Base-by-base conservation (phyloP, 306 rosid genomes). In the Cucumis cinereus region DNA sequence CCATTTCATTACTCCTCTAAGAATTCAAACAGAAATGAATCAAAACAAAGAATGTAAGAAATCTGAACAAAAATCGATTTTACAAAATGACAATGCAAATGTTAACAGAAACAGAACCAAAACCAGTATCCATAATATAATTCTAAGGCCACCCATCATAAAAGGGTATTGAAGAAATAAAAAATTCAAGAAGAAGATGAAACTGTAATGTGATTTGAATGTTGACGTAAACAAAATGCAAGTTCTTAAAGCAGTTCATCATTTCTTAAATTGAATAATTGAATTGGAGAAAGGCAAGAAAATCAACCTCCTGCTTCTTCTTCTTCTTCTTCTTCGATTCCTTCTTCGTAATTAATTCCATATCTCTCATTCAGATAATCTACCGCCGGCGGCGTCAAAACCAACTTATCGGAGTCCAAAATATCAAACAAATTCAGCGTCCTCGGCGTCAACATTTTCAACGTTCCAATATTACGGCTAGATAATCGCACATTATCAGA, bases 401-500 rank as follows among this genome's bases (percentile, higher is more conserved):
- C 90, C 49, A 94, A 10, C 90, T 90, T 94, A 80, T 94, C 99
- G 11, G 97, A 90, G 80, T 94, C 85, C 84, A 94, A 85, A 68
- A 94, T 81, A 59, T 94, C 99, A 71, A 74, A 92, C 90, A 94
- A 79, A 83, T 94, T 94, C 67, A 94, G 63, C 15, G 97, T 94
- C 76, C 99, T 85, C 11, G 99, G 99, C 16, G 99, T 94, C 82
- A 89, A 77, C 81, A 94, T 79, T 85, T 82, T 94, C 96, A 94
- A 47, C 0, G 87, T 89, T 40, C 97, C 92, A 43, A 94, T 86
- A 74, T 94, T 94, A 75, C 97, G 79, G 58, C 99, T 94, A 4
- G 97, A 89, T 14, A 92, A 85, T 72, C 77, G 47, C 78, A 94
- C 85, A 47, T 85, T 88, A 75, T 92, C 87, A 15, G 89, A 41